Percentiles rank a stretch among this genome's conserved stretches.
Conservation (phyloP, 148 eudicot genomes). For the Vaccinium darrowii region DNA sequence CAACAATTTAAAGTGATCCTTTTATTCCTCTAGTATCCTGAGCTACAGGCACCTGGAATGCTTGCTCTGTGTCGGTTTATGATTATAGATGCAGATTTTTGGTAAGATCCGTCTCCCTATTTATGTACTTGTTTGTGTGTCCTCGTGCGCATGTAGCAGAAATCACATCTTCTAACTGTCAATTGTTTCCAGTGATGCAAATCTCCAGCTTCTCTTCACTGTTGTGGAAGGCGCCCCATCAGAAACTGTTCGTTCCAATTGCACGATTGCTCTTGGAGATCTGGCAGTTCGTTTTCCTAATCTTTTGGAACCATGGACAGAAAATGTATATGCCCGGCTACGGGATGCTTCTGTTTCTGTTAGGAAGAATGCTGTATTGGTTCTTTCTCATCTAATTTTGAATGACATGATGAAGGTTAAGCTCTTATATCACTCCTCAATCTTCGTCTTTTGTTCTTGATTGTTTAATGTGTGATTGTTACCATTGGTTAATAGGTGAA, state of each 20-base stretch:
- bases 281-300: slow-evolving; percentile 96
- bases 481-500: slow-evolving; percentile 56
- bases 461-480: slow-evolving; percentile 12
- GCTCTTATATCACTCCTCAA: background rate
- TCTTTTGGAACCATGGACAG: slow-evolving; percentile 97
- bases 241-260: slow-evolving; percentile 92
- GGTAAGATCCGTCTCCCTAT: slow-evolving; percentile 41
- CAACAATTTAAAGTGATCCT: slow-evolving; percentile 7
- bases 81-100: slow-evolving; percentile 91
- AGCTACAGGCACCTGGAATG: slow-evolving; percentile 93
- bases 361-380: slow-evolving; percentile 92
- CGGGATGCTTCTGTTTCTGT: slow-evolving; percentile 79
- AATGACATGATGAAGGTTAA: slow-evolving; percentile 99
- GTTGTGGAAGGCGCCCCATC: slow-evolving; percentile 91
- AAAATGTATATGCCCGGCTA: slow-evolving; percentile 87
- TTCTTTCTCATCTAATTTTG: slow-evolving; percentile 94
- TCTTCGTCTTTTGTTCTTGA: background rate
- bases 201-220: slow-evolving; percentile 95
- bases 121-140: background rate
- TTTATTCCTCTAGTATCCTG: slow-evolving; percentile 63
- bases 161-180: slow-evolving; percentile 6
- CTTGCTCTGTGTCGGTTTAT: slow-evolving; percentile 92
- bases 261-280: slow-evolving; percentile 96
- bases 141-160: background rate
- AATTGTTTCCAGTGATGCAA: slow-evolving; percentile 61